Conservation (phyloP, 2,329 filamentous ascomycete species). For the Dactylellina leptospora region DNA sequence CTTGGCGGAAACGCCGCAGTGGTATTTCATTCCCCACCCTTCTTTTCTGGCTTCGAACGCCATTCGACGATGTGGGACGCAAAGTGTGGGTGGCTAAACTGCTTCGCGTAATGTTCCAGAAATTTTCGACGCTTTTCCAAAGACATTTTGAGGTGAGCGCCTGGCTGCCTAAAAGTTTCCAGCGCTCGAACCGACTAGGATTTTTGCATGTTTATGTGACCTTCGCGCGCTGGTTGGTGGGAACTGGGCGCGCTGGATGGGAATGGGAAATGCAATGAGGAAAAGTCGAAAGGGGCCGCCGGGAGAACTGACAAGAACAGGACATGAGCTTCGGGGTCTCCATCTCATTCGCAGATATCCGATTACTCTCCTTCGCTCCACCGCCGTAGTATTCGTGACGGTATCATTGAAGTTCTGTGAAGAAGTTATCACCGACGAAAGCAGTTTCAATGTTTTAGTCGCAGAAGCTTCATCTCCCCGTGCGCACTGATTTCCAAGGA, state of each 20-base stretch:
- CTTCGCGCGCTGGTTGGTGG: slow-evolving; percentile 31
- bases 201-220: slow-evolving; percentile 1
- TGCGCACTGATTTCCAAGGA: no score
- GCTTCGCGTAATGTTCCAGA: slow-evolving; percentile 50
- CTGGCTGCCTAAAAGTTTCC: slow-evolving; percentile 45
- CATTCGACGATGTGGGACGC: slow-evolving; percentile 16
- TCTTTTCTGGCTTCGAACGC: slow-evolving; percentile 12
- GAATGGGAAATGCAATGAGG: background rate
- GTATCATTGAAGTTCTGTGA: slow-evolving; percentile 1
- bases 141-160: slow-evolving; percentile 38
- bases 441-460: no score
- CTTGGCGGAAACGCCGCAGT: slow-evolving; percentile 26
- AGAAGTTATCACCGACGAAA: no score
- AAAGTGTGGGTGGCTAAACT: slow-evolving; percentile 35
- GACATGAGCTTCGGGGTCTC: slow-evolving; percentile 17
- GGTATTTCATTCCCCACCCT: background rate
- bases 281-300: slow-evolving; percentile 20
- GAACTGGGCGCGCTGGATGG: no score
- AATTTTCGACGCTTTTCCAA: slow-evolving; percentile 23
- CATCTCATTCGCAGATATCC: slow-evolving; percentile 30
- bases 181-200: slow-evolving; percentile 16
- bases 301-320: no score
- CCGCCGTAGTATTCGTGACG: slow-evolving; percentile 34
- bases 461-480: no score
- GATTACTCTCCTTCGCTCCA: no score